A percentile compares a stretch with the other conserved stretches of the same genome.
Conservation (phyloP, 352 stramenopile species). For the Pythium dissimile region DNA sequence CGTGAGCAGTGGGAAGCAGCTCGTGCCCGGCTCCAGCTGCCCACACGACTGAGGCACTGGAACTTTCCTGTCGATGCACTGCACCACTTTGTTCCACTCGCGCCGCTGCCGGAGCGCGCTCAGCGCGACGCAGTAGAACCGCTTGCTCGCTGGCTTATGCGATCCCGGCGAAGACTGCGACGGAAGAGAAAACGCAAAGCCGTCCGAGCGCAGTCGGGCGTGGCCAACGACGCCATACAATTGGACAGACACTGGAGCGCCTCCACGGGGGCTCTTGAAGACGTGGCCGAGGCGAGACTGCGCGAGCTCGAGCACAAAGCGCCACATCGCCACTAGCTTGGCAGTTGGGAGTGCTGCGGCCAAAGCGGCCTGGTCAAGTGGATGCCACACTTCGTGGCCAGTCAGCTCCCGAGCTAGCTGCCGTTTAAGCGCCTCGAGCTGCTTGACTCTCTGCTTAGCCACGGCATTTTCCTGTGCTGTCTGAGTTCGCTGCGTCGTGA, state of each 20-base stretch:
- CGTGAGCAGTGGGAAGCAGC: conserved; percentile 4
- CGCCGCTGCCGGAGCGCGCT: conserved; percentile 10
- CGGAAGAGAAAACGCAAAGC: conserved; percentile 20
- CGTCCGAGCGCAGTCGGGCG: too few species aligned
- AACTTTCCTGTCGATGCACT: conserved; percentile 5
- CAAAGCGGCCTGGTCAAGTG: neutral
- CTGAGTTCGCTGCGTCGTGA: neutral
- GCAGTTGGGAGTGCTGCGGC: neutral
- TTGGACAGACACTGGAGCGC: conserved; percentile 1
- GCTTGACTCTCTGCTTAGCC: neutral
- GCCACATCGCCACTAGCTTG: conserved; percentile 7
- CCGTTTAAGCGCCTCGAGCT: neutral
- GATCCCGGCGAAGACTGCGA: neutral
- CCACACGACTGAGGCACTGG: neutral
- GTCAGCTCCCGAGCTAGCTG: conserved; percentile 2
- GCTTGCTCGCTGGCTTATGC: neutral
- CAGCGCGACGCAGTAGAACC: conserved; percentile 17
- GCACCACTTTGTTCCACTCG: conserved; percentile 8
- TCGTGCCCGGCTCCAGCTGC: neutral
- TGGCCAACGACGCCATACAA: conserved; percentile 19
- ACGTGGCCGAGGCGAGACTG: neutral
- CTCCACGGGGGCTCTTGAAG: neutral
- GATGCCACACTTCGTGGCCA: conserved; percentile 9
- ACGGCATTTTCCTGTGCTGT: neutral
- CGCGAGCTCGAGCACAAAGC: conserved; percentile 3